Percentiles rank a stretch among this genome's conserved stretches.
Conservation (phyloP, 2,329 filamentous ascomycete genomes). For the Fusarium agapanthi region DNA sequence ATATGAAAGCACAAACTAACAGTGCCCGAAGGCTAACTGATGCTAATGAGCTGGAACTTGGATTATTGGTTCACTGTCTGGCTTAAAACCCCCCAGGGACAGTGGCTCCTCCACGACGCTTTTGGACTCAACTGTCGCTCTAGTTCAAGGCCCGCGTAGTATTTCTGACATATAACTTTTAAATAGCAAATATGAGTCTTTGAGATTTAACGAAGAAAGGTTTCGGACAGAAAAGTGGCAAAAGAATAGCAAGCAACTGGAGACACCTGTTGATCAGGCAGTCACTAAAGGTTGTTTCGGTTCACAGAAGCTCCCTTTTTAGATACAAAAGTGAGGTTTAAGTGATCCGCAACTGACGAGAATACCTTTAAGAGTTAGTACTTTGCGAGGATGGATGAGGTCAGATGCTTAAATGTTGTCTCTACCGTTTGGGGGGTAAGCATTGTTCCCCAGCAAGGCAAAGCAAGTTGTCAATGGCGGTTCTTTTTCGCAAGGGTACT, state of each 20-base stretch:
- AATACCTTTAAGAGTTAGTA: background rate
- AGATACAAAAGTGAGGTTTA: background rate
- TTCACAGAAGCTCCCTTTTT: background rate
- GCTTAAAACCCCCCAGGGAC: background rate
- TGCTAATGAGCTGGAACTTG: too few relatives aligned
- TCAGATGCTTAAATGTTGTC: background rate
- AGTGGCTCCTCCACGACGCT: background rate
- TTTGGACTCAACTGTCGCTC: background rate
- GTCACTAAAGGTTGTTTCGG: background rate
- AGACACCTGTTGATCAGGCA: background rate
- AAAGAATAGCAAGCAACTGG: background rate
- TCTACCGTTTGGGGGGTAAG: background rate
- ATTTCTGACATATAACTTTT: too few relatives aligned
- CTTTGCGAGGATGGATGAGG: too few relatives aligned
- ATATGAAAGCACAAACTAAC: fast-evolving
- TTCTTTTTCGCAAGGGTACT: too few relatives aligned
- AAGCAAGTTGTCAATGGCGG: background rate
- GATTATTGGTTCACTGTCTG: background rate
- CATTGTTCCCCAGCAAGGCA: too few relatives aligned
- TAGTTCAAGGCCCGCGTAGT: background rate
- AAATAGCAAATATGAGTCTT: background rate
- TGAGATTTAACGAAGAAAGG: background rate
- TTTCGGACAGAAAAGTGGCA: background rate
- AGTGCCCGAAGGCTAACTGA: background rate
- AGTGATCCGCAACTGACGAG: too few relatives aligned